These are phyloP conservation scores for Xylaria palmicola DNA, from an alignment of 495 filamentous ascomycete genomes.

Conservation along the genomic window DNA sequence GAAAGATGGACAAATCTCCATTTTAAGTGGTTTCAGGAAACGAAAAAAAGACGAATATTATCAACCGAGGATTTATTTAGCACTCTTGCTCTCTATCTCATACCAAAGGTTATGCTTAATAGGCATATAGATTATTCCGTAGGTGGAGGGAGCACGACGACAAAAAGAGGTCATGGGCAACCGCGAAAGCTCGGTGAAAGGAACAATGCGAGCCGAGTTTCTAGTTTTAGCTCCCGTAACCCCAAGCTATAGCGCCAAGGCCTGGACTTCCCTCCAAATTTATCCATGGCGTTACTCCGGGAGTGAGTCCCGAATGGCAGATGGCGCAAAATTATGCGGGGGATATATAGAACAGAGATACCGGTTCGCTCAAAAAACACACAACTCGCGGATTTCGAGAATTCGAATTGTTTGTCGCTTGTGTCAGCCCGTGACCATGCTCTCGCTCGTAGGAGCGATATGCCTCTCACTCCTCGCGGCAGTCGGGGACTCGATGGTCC, in stretches of 20 bases:
- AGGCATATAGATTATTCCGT: not conserved
- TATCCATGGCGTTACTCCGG: not conserved
- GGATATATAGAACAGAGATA: not conserved
- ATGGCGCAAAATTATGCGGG: not conserved
- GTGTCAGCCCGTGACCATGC: not conserved
- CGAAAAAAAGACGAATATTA: not conserved
- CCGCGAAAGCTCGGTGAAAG: not conserved
- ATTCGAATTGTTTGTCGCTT: not conserved
- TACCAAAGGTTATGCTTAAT: too few relatives aligned
- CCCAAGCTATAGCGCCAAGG: too few relatives aligned
- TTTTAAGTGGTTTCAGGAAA: too few relatives aligned
- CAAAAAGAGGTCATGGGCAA: not conserved
- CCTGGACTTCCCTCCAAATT: too few relatives aligned
- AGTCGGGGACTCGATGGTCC: constrained; percentile 20
- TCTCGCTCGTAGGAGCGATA: not conserved
- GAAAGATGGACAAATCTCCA: not conserved
- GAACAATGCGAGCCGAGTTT: not conserved
- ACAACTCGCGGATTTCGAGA: too few relatives aligned
- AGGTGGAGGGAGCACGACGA: not conserved
- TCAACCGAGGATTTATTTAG: not conserved
- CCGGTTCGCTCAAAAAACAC: too few relatives aligned
- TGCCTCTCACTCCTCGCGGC: not conserved
- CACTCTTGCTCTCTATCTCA: too few relatives aligned
- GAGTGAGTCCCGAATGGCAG: not conserved
- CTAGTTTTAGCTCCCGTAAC: too few relatives aligned